Percentiles rank a stretch among this genome's conserved stretches.
Evolutionary conservation across 2,329 filamentous ascomycete species (phyloP).

Genomic region (Fusarium sp.): DNA sequence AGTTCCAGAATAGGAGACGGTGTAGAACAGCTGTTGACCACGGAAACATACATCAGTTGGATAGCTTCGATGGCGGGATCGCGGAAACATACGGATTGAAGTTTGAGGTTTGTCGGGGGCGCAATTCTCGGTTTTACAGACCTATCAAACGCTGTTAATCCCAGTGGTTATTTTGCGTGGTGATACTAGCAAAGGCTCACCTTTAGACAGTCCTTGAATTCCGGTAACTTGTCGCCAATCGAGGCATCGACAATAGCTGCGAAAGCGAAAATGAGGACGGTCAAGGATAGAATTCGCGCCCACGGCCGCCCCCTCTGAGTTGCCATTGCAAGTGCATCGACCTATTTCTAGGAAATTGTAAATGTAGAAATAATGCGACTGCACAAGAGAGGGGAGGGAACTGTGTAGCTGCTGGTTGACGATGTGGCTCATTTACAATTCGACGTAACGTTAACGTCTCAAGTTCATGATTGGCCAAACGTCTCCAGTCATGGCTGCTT

Average conservation of each 20-base stretch:
- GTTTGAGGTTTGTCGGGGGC: constrained; percentile 70
- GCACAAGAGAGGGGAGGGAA: constrained; percentile 29
- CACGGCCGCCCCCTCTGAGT: constrained; percentile 54
- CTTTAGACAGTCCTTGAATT: constrained; percentile 89
- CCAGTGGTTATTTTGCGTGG: constrained; percentile 7
- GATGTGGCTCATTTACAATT: constrained; percentile 43
- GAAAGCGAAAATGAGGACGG: constrained; percentile 59
- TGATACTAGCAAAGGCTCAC: constrained; percentile 62
- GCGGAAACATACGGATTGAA: constrained; percentile 75
- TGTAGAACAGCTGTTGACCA: constrained; percentile 78
- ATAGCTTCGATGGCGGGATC: constrained; percentile 20
- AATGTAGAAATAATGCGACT: constrained; percentile 11
- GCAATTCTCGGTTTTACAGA: constrained; percentile 88
- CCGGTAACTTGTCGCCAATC: constrained; percentile 85
- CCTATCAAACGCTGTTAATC: constrained; percentile 64
- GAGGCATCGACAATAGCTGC: constrained; percentile 74
- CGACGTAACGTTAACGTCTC: constrained; percentile 31
- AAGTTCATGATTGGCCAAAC: constrained; percentile 40
- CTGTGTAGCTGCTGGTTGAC: constrained; percentile 26
- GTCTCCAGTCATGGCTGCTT: neutral
- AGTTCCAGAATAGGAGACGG: constrained; percentile 92
- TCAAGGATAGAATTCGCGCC: constrained; percentile 52
- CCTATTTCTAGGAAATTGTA: constrained; percentile 20
- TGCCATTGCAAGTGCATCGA: constrained; percentile 55
- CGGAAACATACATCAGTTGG: constrained; percentile 38